These are phyloP conservation scores for Plasmodium fragile DNA, from an alignment of 169 alveolate species.

Conservation along the genomic window DNA sequence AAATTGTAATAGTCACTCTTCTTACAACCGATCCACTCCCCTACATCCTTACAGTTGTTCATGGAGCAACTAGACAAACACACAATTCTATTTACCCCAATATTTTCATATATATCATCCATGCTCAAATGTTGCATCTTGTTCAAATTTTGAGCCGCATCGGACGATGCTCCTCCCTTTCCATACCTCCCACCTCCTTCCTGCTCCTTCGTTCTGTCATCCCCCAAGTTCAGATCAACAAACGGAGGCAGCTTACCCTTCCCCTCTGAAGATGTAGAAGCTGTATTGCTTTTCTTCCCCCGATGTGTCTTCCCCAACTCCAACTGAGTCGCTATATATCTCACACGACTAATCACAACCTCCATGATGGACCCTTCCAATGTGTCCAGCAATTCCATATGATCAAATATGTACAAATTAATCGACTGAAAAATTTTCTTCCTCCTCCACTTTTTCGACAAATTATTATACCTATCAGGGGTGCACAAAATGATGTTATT, in stretches of 20 bases:
- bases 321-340: constrained; percentile 93
- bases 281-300: not conserved
- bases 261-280: not conserved
- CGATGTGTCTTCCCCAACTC: constrained; percentile 53
- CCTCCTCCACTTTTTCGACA: constrained; percentile 94
- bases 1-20: constrained; percentile 84
- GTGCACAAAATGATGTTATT: constrained; percentile 91
- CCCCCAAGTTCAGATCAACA: not conserved
- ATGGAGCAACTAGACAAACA: constrained; percentile 69
- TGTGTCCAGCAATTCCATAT: constrained; percentile 93
- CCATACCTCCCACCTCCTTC: not conserved
- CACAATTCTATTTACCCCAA: constrained; percentile 60
- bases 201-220: not conserved
- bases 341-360: constrained; percentile 95
- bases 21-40: constrained; percentile 92
- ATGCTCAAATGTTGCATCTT: constrained; percentile 10
- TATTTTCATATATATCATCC: constrained; percentile 6
- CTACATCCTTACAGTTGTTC: constrained; percentile 88
- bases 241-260: not conserved
- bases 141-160: not conserved
- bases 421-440: constrained; percentile 87
- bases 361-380: constrained; percentile 92
- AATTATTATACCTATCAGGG: constrained; percentile 94
- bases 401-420: constrained; percentile 94
- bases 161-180: not conserved